These are phyloP conservation scores for Penicillium bovifimosum DNA, from an alignment of 495 filamentous ascomycete species.

Conservation along the genomic window DNA sequence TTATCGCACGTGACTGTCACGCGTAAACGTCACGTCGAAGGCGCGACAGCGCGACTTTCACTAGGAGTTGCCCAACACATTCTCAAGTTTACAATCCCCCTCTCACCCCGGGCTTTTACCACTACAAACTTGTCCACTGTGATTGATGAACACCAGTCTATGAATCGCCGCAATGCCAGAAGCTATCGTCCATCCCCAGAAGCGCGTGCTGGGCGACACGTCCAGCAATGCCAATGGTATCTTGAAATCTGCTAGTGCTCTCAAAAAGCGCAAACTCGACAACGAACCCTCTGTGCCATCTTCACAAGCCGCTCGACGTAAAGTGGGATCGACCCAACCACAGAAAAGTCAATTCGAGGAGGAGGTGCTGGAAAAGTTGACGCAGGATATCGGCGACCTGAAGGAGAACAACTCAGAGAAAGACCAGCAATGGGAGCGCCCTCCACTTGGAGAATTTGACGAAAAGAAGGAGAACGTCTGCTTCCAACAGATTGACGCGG, in stretches of 20 bases:
- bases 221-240: slow-evolving; percentile 47
- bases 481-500: slow-evolving; percentile 94
- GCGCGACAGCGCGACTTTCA: slow-evolving; percentile 21
- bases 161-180: slow-evolving; percentile 43
- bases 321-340: slow-evolving; percentile 69
- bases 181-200: slow-evolving; percentile 44
- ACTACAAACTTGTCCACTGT: neutral
- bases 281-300: slow-evolving; percentile 47
- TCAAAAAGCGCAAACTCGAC: slow-evolving; percentile 80
- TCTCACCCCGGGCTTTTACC: neutral
- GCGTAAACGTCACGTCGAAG: slow-evolving; percentile 26
- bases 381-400: slow-evolving; percentile 80
- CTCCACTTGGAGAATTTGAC: slow-evolving; percentile 66
- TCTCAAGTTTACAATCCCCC: neutral
- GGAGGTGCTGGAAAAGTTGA: slow-evolving; percentile 89
- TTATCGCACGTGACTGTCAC: slow-evolving; percentile 26
- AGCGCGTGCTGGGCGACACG: slow-evolving; percentile 56
- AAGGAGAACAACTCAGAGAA: slow-evolving; percentile 83
- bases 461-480: slow-evolving; percentile 64
- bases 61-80: slow-evolving; percentile 13
- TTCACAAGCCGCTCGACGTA: slow-evolving; percentile 50
- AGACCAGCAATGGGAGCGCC: slow-evolving; percentile 91
- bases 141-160: slow-evolving; percentile 1
- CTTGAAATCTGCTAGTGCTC: slow-evolving; percentile 41
- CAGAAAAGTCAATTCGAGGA: slow-evolving; percentile 86